Conservation (phyloP, 202 grass and related monocot genomes). For the Musa balbisiana region DNA sequence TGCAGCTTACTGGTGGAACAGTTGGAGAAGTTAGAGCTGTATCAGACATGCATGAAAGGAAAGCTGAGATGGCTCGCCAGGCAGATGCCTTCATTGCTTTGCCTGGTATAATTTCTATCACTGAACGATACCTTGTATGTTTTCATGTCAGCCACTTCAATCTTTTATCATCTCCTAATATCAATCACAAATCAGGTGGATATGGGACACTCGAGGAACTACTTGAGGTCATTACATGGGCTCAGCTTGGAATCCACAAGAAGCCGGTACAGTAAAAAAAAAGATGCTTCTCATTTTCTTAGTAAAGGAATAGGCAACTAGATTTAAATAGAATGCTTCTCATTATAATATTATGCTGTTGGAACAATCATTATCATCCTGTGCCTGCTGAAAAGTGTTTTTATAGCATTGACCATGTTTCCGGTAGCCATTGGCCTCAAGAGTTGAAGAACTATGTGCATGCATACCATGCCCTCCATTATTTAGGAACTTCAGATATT, state of each 20-base stretch:
- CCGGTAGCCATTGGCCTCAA: constrained; percentile 12
- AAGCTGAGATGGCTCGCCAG: constrained; percentile 85
- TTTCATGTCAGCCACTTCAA: not conserved
- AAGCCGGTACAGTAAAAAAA: constrained; percentile 54
- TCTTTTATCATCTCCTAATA: not conserved
- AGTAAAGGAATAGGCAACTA: not conserved
- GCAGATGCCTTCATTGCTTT: constrained; percentile 96
- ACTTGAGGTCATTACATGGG: constrained; percentile 96
- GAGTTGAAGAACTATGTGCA: constrained; percentile 22
- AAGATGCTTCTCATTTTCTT: constrained; percentile 15
- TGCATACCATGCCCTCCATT: constrained; percentile 35
- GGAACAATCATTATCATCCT: not conserved
- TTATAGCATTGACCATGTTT: constrained; percentile 19
- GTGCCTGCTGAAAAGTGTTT: not conserved
- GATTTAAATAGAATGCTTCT: not conserved
- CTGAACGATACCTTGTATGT: not conserved
- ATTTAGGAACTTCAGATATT: constrained; percentile 29
- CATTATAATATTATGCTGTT: not conserved
- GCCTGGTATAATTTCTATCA: constrained; percentile 48
- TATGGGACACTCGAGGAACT: constrained; percentile 96
- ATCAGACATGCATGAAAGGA: constrained; percentile 94
- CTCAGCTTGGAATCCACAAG: constrained; percentile 95
- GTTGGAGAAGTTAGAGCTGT: constrained; percentile 96
- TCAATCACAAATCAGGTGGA: constrained; percentile 40
- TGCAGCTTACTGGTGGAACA: constrained; percentile 54